Base-by-base conservation (phyloP, 176 grass and related monocot species). In the Raddia guianensis region DNA sequence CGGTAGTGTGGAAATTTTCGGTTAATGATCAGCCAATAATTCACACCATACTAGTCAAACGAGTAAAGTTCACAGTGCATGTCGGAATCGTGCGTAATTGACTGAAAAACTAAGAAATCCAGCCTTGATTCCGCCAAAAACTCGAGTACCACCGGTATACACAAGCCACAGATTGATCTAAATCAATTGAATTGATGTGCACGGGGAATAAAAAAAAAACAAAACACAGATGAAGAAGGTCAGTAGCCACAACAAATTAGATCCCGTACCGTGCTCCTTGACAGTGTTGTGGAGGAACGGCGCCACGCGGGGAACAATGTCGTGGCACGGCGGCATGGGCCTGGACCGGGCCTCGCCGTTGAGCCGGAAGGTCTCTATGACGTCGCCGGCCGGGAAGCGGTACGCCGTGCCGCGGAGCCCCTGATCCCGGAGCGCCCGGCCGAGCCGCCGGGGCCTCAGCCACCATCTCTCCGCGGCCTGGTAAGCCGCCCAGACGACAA, bases 391-490 rank as follows among this genome's bases (percentile, higher is more conserved):
- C 7, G 87, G 75, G 69, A 88, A 82, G 18, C 68, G 56, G 76
- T 93, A 97, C 18, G 11, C 60, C 14, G 80, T 91, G 20, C 88
- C 88, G 54, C 76, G n/a, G n/a, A 97, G 85, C 7, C 90, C 90
- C 81, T 97, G 90, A 35, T 77, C 86, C 13, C 88, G 81, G 56
- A 93, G 86, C 34, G 52, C 75, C 10, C 80, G 66, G 62, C 44
- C 72, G 14, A 97, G 73, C 59, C 88, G 77, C 73, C 68, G 72
- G 2, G 88, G 93, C 80, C 61, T 71, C 37, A 88, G 52, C 90
- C 86, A 91, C 55, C 3, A 70, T 72, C 57, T 85, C 64, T 91
- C 68, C 20, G 74, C 45, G 13, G 49, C 72, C 35, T 3, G 27
- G 14, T 63, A 43, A 12, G 15, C 32, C 16, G 37, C 84, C 73